These are phyloP conservation scores for Ceratobasidium sp. DNA, from an alignment of 1,284 basidiomycete species.

Conservation along the genomic window DNA sequence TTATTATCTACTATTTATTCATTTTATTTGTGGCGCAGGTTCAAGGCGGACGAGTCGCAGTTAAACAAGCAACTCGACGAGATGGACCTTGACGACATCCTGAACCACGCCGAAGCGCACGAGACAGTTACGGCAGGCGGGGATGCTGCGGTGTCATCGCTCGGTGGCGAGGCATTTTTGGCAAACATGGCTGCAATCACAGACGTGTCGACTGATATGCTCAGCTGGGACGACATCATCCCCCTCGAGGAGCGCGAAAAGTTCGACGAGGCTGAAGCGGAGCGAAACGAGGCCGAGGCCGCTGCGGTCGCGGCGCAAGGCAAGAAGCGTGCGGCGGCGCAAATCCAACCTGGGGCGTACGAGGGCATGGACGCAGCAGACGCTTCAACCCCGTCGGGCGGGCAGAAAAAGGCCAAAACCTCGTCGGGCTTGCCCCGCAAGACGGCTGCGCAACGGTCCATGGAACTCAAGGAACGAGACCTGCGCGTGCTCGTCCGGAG, in stretches of 20 bases:
- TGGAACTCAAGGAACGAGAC: constrained; percentile 97
- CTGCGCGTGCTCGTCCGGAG: constrained; percentile 94
- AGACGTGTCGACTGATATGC: constrained; percentile 96
- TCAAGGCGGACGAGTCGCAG: constrained; percentile 93
- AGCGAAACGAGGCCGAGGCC: constrained; percentile 70
- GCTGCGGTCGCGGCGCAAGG: constrained; percentile 69
- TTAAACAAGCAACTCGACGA: constrained; percentile 97
- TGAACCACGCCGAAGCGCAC: constrained; percentile 95
- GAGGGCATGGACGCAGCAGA: constrained; percentile 91
- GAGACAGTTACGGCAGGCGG: constrained; percentile 86
- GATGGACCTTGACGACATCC: constrained; percentile 98
- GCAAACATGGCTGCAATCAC: constrained; percentile 95
- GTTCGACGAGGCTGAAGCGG: constrained; percentile 83
- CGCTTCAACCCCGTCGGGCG: constrained; percentile 61
- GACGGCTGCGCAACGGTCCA: constrained; percentile 88
- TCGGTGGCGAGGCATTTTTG: constrained; percentile 96
- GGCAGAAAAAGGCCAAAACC: constrained; percentile 71
- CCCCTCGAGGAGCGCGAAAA: constrained; percentile 89
- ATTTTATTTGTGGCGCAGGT: constrained; percentile 59
- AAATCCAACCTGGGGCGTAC: constrained; percentile 72
- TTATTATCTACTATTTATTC: neutral
- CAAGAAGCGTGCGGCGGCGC: constrained; percentile 84
- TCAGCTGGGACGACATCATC: constrained; percentile 98
- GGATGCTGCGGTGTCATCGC: constrained; percentile 76
- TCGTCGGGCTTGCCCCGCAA: constrained; percentile 72